Evolutionary conservation across 495 filamentous ascomycete species (phyloP).

Genomic region (Annulohypoxylon moriforme): DNA sequence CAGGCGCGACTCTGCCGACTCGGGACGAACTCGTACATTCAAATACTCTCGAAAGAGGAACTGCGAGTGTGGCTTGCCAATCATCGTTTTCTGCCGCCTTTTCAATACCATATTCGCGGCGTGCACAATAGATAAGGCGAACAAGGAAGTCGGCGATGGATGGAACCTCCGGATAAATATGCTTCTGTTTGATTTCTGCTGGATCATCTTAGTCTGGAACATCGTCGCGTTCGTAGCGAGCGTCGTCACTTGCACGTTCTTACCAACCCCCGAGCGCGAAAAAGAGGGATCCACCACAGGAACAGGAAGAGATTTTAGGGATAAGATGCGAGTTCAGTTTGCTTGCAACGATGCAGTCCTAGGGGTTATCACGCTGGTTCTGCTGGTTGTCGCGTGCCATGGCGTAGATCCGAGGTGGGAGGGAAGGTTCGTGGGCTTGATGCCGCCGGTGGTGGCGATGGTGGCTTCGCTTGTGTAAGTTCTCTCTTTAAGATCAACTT

Average conservation of each 20-base stretch:
- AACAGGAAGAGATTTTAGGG: background rate
- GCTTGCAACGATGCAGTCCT: conserved; percentile 7
- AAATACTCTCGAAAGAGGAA: conserved; percentile 1
- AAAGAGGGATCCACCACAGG: background rate
- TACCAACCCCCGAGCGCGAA: background rate
- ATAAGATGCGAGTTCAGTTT: conserved; percentile 1
- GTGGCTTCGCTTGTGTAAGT: conserved; percentile 22
- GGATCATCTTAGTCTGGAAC: conserved; percentile 17
- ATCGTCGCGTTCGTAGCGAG: conserved; percentile 1
- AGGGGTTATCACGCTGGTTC: conserved; percentile 4
- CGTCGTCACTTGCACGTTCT: conserved; percentile 2
- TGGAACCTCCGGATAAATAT: conserved; percentile 5
- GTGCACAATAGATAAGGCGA: conserved; percentile 6
- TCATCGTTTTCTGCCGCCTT: conserved; percentile 19
- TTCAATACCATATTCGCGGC: conserved; percentile 20
- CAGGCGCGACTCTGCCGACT: background rate
- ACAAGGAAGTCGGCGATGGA: conserved; percentile 7
- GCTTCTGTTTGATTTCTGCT: conserved; percentile 16
- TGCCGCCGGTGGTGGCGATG: conserved; percentile 16
- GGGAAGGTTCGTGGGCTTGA: background rate
- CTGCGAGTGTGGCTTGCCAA: conserved; percentile 5
- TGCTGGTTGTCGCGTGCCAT: conserved; percentile 15
- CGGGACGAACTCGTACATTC: background rate
- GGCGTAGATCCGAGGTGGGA: background rate
- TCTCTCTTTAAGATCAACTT: no score